Percentiles rank a stretch among this genome's conserved stretches.
Conservation (phyloP, 2,329 filamentous ascomycete genomes). For the Penicillium sp. region DNA sequence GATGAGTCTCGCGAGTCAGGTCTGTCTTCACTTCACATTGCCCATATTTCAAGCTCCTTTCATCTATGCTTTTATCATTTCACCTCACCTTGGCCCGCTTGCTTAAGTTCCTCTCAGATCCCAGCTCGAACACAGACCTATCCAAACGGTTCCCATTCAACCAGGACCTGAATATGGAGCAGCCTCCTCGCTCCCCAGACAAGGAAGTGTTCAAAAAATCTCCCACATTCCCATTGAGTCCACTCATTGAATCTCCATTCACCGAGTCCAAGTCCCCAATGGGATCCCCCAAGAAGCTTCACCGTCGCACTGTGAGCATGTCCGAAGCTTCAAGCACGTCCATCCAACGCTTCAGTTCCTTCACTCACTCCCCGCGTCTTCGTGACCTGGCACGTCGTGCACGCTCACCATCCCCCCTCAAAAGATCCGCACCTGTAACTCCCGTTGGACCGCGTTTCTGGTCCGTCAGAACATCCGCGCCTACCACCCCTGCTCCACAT, state of each 20-base stretch:
- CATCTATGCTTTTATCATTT: background rate
- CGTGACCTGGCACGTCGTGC: conserved; percentile 3
- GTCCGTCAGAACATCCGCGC: background rate
- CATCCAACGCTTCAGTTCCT: conserved; percentile 4
- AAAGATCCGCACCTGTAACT: background rate
- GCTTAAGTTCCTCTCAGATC: background rate
- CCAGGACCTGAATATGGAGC: conserved; percentile 10
- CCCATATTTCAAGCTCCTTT: background rate
- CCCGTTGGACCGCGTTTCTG: background rate
- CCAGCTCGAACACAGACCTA: conserved; percentile 4
- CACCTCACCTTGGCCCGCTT: background rate
- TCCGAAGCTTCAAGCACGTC: background rate
- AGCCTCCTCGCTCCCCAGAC: background rate
- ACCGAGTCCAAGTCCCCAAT: too few relatives aligned
- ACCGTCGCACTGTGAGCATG: too few relatives aligned
- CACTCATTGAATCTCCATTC: background rate
- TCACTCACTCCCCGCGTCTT: conserved; percentile 4
- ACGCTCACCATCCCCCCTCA: background rate
- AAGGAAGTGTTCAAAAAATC: background rate
- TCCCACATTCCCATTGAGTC: background rate
- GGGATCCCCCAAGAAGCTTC: too few relatives aligned
- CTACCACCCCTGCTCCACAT: background rate
- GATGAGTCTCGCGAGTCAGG: background rate
- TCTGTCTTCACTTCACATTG: background rate
- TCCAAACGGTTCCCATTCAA: conserved; percentile 27